These are phyloP conservation scores for Tolypocladium tundrense DNA, from an alignment of 2,329 filamentous ascomycete genomes.

Conservation along the genomic window DNA sequence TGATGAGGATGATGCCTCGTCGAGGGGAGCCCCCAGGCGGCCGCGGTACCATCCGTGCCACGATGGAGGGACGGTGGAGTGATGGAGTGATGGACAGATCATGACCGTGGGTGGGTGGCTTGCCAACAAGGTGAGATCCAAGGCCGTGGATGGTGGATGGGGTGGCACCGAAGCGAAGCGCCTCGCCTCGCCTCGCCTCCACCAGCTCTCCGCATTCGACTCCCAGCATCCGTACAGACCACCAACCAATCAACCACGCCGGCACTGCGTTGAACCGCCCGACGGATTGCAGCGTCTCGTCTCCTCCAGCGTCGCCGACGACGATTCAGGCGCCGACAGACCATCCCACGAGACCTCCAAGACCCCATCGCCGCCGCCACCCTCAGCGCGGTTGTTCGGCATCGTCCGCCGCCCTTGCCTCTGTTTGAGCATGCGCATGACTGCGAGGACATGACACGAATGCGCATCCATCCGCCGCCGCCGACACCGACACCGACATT, in stretches of 20 bases:
- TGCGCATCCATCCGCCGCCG: neutral
- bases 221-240: neutral
- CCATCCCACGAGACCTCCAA: neutral
- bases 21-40: too few relatives aligned
- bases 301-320: neutral
- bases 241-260: neutral
- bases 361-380: neutral
- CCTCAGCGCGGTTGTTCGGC: neutral
- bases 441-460: neutral
- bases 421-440: neutral
- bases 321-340: neutral
- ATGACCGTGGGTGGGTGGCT: too few relatives aligned
- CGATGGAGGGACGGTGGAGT: too few relatives aligned
- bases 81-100: too few relatives aligned
- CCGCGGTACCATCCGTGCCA: too few relatives aligned
- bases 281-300: neutral
- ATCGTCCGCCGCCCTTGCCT: neutral
- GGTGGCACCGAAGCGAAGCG: neutral
- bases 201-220: neutral
- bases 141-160: neutral
- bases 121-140: neutral
- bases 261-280: neutral
- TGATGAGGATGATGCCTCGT: too few relatives aligned
- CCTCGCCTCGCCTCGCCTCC: neutral
- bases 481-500: too few relatives aligned